Conservation (phyloP, 441 rosid species). For the Eruca vesicaria region DNA sequence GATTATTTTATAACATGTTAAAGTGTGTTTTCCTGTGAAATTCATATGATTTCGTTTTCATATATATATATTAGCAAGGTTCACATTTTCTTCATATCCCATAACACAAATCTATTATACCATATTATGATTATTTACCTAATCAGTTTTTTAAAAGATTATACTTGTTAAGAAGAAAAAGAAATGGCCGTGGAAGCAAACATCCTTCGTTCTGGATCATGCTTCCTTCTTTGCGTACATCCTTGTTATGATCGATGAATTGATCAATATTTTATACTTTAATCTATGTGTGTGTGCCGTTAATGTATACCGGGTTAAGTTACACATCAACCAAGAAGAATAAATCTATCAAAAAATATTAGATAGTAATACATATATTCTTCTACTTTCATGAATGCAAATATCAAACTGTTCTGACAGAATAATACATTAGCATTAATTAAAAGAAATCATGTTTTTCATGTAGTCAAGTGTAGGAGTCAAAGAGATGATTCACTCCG, state of each 20-base stretch:
- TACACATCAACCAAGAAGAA: conserved; percentile 33
- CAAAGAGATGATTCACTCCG: no score
- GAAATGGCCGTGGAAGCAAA: conserved; percentile 19
- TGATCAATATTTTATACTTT: conserved; percentile 13
- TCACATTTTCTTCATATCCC: not conserved
- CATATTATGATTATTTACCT: not conserved
- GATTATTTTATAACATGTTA: not conserved
- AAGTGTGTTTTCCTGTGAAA: not conserved
- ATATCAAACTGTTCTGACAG: not conserved
- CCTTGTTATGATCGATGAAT: conserved; percentile 33
- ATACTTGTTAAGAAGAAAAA: not conserved
- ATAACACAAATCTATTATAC: not conserved
- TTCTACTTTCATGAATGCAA: not conserved
- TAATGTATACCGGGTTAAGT: not conserved
- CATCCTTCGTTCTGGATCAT: conserved; percentile 34
- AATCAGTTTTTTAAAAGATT: not conserved
- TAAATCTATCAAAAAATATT: not conserved
- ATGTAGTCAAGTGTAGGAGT: no score
- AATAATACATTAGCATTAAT: not conserved
- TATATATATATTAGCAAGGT: not conserved
- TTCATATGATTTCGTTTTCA: not conserved
- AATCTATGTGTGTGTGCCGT: conserved; percentile 5
- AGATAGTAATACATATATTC: conserved; percentile 24
- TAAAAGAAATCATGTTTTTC: not conserved
- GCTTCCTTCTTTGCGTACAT: conserved; percentile 36